Evolutionary conservation across 169 alveolate genomes (phyloP), one percentile per base, ranked within the genome.

Genomic region (Toxoplasma gondii): DNA sequence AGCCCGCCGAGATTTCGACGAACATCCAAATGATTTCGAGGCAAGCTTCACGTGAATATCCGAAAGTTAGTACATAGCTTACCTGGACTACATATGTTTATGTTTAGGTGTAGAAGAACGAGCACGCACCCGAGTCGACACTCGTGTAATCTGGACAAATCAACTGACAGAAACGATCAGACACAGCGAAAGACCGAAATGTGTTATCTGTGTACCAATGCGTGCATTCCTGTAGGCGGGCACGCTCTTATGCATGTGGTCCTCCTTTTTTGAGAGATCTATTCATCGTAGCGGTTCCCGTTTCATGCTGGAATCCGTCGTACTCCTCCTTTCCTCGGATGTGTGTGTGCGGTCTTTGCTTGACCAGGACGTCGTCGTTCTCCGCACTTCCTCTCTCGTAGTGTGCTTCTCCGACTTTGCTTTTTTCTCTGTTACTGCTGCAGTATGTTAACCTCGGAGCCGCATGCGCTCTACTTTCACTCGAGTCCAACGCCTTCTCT

Each of bases 401-500:
- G 36, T 24, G 24, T 64, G 29, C n/a, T 64, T 19, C 27, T 24
- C 1, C 78, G 34, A 29, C 12, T 64, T 64, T 44, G 45, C 45
- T 78, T 12, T 78, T 0, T 78, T 7, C 34, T 31, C 58, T 49
- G 27, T 49, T 9, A 9, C 12, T 49, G 58, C 58, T 49, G 12
- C 87, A 78, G 87, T 78, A 78, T 44, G 43, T 44, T 24, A 78
- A 34, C 87, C 53, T 78, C 41, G 87, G 87, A 34, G 87, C 87
- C 53, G 19, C 45, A 34, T 78, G 87, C 87, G 87, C 87, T 7
- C 45, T 78, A 44, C 87, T 78, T 39, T 78, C 53, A 0, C 53
- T 78, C 45, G 87, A 22, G 45, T 78, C 87, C 45, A 22, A 27
- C 34, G 29, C 53, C 87, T 34, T 34, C 45, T 16, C 87, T 19